phyloP scores from a whole-genome alignment of 305 asterid species.

The Andrographis paniculata region DNA sequence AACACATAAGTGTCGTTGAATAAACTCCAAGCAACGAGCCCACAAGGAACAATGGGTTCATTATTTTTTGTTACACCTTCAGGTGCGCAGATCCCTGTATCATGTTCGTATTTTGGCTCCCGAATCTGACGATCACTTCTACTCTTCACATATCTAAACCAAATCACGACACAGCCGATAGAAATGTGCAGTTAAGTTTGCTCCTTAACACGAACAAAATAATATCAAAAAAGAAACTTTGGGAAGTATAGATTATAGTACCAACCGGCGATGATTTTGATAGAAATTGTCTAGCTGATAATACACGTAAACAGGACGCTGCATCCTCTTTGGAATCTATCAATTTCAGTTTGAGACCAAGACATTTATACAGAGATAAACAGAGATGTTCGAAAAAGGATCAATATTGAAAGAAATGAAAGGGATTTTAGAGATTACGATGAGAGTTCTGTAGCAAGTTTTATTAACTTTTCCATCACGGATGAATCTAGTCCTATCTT shows the following conservation, averaged over 20 bases:
- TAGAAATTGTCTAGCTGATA: no score
- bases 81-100: slow-evolving; percentile 30
- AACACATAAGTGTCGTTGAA: slow-evolving; percentile 65
- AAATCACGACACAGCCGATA: slow-evolving; percentile 5
- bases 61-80: slow-evolving; percentile 24
- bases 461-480: slow-evolving; percentile 38
- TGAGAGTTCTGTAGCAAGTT: slow-evolving; percentile 47
- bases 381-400: not conserved
- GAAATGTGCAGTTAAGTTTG: not conserved
- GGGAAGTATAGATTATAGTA: not conserved
- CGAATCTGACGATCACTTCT: slow-evolving; percentile 70
- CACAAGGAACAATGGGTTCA: slow-evolving; percentile 70
- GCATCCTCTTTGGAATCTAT: slow-evolving; percentile 74
- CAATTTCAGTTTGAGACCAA: slow-evolving; percentile 42
- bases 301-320: slow-evolving; percentile 69
- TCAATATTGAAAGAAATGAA: not conserved
- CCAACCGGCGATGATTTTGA: slow-evolving; percentile 91
- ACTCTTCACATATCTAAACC: slow-evolving; percentile 74
- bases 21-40: slow-evolving; percentile 90
- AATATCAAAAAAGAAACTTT: not conserved
- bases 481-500: slow-evolving; percentile 40
- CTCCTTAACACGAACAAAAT: not conserved
- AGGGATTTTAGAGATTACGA: slow-evolving; percentile 29
- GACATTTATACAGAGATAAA: not conserved
- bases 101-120: slow-evolving; percentile 23